phyloP scores from a whole-genome alignment of 2,329 filamentous ascomycete species.

The Beauveria sp. region DNA sequence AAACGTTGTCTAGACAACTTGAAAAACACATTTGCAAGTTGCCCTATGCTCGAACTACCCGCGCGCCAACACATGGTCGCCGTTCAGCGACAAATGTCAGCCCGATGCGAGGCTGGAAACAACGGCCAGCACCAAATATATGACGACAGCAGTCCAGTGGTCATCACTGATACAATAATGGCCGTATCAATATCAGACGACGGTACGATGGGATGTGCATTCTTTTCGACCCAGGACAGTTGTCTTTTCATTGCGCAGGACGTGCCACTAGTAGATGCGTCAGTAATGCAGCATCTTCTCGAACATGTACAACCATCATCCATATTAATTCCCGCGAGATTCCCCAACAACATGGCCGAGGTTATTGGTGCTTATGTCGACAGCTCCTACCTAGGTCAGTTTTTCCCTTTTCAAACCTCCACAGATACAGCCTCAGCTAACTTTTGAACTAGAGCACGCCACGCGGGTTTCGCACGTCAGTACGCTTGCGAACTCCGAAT shows the following conservation, averaged over 20 bases:
- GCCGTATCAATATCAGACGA: slow-evolving; percentile 68
- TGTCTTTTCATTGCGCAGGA: slow-evolving; percentile 73
- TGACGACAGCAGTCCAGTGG: slow-evolving; percentile 29
- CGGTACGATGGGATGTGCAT: slow-evolving; percentile 72
- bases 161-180: slow-evolving; percentile 59
- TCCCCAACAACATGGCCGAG: slow-evolving; percentile 31
- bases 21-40: background rate
- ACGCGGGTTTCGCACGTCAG: background rate
- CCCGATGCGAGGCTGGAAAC: background rate
- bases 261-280: slow-evolving; percentile 58
- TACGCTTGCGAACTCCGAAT: background rate
- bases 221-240: slow-evolving; percentile 65
- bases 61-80: background rate
- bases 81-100: background rate
- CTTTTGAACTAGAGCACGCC: background rate
- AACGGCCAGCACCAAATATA: background rate
- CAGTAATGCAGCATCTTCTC: slow-evolving; percentile 56
- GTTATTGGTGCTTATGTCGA: slow-evolving; percentile 20
- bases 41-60: too few relatives aligned
- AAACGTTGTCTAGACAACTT: background rate
- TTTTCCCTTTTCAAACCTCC: background rate
- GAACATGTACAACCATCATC: slow-evolving; percentile 47
- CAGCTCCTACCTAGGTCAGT: slow-evolving; percentile 12
- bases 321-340: slow-evolving; percentile 43
- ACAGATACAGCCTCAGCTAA: background rate